Conservation (phyloP, 805 yeast genomes). For the Candida hungchunana region DNA sequence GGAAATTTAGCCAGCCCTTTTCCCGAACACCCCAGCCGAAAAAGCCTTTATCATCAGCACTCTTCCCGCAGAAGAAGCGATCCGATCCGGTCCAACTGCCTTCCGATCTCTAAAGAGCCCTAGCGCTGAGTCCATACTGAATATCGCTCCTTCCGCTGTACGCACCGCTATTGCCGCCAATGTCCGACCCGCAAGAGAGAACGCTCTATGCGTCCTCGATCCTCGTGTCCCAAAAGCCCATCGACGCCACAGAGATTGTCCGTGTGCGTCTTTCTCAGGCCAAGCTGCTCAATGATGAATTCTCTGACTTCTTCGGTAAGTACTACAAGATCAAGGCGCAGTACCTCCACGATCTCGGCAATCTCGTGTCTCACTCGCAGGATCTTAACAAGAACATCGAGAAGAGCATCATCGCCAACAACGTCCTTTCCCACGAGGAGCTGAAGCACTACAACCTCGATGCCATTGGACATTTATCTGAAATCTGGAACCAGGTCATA, state of each 20-base stretch:
- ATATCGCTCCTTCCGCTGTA: too few relatives aligned
- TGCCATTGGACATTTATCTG: conserved; percentile 41
- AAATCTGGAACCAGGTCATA: conserved; percentile 42
- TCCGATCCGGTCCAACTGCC: too few relatives aligned
- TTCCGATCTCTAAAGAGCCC: too few relatives aligned
- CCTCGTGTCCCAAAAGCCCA: conserved; percentile 45
- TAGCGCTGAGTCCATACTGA: too few relatives aligned
- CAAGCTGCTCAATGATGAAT: conserved; percentile 50
- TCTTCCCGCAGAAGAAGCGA: too few relatives aligned
- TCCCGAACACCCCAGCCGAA: too few relatives aligned
- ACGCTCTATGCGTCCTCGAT: conserved; percentile 37
- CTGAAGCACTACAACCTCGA: conserved; percentile 45
- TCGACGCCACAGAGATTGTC: conserved; percentile 55
- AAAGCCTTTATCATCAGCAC: too few relatives aligned
- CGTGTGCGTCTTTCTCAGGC: conserved; percentile 54
- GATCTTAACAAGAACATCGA: conserved; percentile 33
- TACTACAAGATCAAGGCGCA: conserved; percentile 24
- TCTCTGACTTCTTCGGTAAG: conserved; percentile 58
- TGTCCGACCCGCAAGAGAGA: conserved; percentile 22
- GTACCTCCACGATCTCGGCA: conserved; percentile 21
- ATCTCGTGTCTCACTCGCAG: conserved; percentile 19
- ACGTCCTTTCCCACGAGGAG: conserved; percentile 39
- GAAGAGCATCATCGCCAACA: conserved; percentile 32
- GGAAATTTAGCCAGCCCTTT: too few relatives aligned
- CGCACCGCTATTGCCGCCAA: too few relatives aligned